These are phyloP conservation scores for Paracamarosporium sp. DNA, from an alignment of 2,329 filamentous ascomycete species.

Conservation along the genomic window DNA sequence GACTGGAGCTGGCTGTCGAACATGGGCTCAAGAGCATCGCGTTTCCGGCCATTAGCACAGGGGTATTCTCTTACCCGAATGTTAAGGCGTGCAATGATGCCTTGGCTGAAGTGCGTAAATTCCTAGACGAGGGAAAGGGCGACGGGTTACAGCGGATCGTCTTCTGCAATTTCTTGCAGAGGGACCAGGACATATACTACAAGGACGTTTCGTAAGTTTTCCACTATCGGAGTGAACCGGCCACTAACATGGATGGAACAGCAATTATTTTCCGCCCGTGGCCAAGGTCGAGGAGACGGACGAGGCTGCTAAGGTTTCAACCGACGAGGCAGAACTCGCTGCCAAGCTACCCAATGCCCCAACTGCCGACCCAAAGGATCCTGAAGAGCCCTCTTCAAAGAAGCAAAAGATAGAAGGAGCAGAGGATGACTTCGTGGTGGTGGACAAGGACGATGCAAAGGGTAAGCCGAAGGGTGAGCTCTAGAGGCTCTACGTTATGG, in stretches of 20 bases:
- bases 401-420: slow-evolving; percentile 51
- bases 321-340: slow-evolving; percentile 42
- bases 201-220: slow-evolving; percentile 74
- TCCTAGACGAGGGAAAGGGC: slow-evolving; percentile 56
- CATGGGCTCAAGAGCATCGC: slow-evolving; percentile 74
- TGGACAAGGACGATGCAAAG: slow-evolving; percentile 34
- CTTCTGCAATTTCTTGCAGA: slow-evolving; percentile 82
- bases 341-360: slow-evolving; percentile 57
- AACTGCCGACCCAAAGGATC: slow-evolving; percentile 52
- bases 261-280: slow-evolving; percentile 45
- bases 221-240: not conserved
- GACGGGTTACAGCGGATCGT: slow-evolving; percentile 73
- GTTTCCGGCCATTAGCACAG: slow-evolving; percentile 86
- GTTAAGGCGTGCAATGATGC: slow-evolving; percentile 75
- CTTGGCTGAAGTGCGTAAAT: slow-evolving; percentile 64
- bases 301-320: slow-evolving; percentile 32
- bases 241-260: slow-evolving; percentile 19
- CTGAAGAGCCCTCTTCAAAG: slow-evolving; percentile 55
- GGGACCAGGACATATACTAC: slow-evolving; percentile 79
- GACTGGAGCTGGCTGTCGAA: slow-evolving; percentile 74
- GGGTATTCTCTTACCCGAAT: slow-evolving; percentile 87
- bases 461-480: slow-evolving; percentile 20
- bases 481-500: not conserved
- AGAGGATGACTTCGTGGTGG: slow-evolving; percentile 41
- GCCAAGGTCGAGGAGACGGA: slow-evolving; percentile 4